phyloP scores from a whole-genome alignment of 331 rosid species.

The Malus hybrid region DNA sequence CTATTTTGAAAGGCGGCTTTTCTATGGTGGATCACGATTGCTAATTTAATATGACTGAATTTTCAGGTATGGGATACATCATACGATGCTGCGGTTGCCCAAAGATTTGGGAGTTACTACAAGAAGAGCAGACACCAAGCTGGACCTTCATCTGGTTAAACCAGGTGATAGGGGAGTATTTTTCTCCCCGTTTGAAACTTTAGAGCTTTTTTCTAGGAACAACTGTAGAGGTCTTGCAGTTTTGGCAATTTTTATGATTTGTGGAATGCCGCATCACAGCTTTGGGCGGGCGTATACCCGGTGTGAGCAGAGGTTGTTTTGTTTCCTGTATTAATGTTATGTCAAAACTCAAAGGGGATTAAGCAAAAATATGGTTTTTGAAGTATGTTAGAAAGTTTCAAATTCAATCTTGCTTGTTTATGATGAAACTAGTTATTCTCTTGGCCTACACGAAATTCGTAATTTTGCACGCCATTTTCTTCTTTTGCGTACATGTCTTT shows the following conservation, averaged over 20 bases:
- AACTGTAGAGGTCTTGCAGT: background rate
- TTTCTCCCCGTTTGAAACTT: background rate
- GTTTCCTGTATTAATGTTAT: background rate
- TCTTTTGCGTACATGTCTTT: too few species aligned
- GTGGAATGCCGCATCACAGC: background rate
- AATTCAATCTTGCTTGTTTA: background rate
- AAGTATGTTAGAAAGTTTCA: background rate
- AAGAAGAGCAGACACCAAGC: constrained; percentile 24
- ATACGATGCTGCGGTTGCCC: constrained; percentile 35
- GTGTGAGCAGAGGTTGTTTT: background rate
- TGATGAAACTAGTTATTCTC: background rate
- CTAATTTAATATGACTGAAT: background rate
- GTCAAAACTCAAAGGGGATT: background rate
- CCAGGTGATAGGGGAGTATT: background rate
- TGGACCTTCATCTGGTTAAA: constrained; percentile 19
- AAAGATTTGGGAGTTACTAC: constrained; percentile 32
- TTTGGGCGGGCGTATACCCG: background rate
- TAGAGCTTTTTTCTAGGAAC: constrained; percentile 1
- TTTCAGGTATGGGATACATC: constrained; percentile 60
- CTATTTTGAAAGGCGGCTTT: background rate
- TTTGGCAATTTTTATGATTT: background rate
- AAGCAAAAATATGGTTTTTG: background rate
- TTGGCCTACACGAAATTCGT: background rate
- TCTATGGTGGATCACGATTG: background rate
- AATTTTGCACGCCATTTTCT: background rate